Conservation (phyloP, 1,284 basidiomycete species). For the Boletus semigastroideus region DNA sequence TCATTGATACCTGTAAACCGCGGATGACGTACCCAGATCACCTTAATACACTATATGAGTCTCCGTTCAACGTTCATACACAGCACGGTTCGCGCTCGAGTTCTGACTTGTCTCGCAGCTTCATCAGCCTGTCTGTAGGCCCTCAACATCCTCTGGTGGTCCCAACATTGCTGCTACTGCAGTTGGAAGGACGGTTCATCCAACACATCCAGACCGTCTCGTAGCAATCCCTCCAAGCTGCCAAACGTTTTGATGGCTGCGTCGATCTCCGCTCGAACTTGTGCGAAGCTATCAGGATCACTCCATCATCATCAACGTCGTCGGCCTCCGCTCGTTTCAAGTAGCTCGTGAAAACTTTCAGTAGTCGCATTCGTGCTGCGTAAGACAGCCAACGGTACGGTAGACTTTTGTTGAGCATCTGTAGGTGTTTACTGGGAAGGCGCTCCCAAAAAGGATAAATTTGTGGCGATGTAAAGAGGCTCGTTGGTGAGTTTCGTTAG, state of each 20-base stretch:
- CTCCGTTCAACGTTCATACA: not conserved
- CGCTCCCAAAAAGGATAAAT: slow-evolving; percentile 19
- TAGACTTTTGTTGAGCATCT: slow-evolving; percentile 20
- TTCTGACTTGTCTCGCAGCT: too few species aligned
- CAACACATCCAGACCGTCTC: slow-evolving; percentile 10
- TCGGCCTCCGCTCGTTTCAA: slow-evolving; percentile 10
- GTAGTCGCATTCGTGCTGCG: slow-evolving; percentile 15
- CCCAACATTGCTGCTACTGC: too few species aligned
- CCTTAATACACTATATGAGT: too few species aligned
- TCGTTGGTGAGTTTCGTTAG: slow-evolving; percentile 14
- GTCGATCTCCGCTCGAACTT: slow-evolving; percentile 25
- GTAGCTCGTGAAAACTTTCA: slow-evolving; percentile 10
- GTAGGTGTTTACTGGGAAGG: slow-evolving; percentile 26
- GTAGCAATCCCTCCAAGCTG: slow-evolving; percentile 14
- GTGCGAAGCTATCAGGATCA: slow-evolving; percentile 9
- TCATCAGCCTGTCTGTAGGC: too few species aligned
- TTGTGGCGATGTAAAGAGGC: slow-evolving; percentile 22
- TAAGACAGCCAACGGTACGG: slow-evolving; percentile 23
- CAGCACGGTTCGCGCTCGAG: too few species aligned
- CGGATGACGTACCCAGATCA: too few species aligned
- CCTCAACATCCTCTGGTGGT: too few species aligned
- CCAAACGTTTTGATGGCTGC: slow-evolving; percentile 13
- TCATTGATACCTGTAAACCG: too few species aligned
- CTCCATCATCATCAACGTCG: slow-evolving; percentile 4
- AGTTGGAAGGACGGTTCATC: slow-evolving; percentile 12